Conservation (phyloP, 2,329 filamentous ascomycete species). For the Venturia effusa region DNA sequence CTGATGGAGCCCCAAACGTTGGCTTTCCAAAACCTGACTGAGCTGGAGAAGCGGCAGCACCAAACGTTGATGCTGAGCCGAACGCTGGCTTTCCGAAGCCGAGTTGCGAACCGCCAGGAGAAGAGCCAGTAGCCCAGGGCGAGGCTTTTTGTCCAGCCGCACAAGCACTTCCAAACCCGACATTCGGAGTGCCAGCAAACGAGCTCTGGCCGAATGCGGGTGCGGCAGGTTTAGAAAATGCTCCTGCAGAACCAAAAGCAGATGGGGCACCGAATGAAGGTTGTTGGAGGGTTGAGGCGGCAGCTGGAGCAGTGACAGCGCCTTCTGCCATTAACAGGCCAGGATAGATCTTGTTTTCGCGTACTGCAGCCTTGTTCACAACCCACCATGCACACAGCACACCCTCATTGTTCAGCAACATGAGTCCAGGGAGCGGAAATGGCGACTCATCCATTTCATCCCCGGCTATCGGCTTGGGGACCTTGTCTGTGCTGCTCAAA, state of each 20-base stretch:
- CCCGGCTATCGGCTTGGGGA: slow-evolving; percentile 63
- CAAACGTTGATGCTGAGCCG: slow-evolving; percentile 13
- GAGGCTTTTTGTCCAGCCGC: slow-evolving; percentile 18
- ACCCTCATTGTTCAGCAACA: slow-evolving; percentile 83
- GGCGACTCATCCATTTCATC: slow-evolving; percentile 72
- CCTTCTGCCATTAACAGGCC: slow-evolving; percentile 38
- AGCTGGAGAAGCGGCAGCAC: slow-evolving; percentile 3
- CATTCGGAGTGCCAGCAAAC: slow-evolving; percentile 14
- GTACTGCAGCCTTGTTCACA: slow-evolving; percentile 78
- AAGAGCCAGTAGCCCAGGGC: slow-evolving; percentile 17
- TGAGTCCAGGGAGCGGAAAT: slow-evolving; percentile 70
- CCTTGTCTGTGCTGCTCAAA: slow-evolving; percentile 69
- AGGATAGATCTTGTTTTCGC: slow-evolving; percentile 60
- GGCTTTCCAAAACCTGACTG: slow-evolving; percentile 13
- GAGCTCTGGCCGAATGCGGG: slow-evolving; percentile 19
- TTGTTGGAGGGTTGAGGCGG: slow-evolving; percentile 11
- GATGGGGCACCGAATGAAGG: slow-evolving; percentile 12
- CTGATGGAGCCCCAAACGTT: slow-evolving; percentile 16
- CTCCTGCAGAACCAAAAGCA: slow-evolving; percentile 16
- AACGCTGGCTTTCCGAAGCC: slow-evolving; percentile 7
- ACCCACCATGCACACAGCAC: slow-evolving; percentile 83
- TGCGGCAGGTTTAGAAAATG: slow-evolving; percentile 13
- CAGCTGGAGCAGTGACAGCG: slow-evolving; percentile 16
- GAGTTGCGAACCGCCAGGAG: slow-evolving; percentile 7
- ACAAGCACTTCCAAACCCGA: slow-evolving; percentile 13